Evolutionary conservation across 495 filamentous ascomycete species (phyloP).

Genomic region (Polyplosphaeria fusca): DNA sequence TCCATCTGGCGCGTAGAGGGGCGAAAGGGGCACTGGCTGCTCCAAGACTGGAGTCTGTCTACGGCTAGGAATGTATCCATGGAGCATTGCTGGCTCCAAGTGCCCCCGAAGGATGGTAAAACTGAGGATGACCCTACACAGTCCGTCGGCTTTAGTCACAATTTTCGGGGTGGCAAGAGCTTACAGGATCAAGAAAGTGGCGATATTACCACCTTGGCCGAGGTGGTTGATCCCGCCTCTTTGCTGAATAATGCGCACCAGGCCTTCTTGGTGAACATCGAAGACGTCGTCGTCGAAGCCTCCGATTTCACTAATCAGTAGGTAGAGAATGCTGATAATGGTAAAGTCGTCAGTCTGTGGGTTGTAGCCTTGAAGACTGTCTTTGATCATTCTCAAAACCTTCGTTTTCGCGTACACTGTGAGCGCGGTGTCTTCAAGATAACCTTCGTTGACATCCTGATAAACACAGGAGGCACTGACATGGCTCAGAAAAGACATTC

Average conservation of each 20-base stretch:
- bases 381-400: conserved; percentile 23
- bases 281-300: conserved; percentile 26
- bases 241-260: conserved; percentile 26
- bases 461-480: conserved; percentile 28
- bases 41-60: not conserved
- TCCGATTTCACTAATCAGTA: conserved; percentile 27
- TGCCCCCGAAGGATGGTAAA: conserved; percentile 23
- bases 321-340: conserved; percentile 27
- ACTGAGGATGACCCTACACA: conserved; percentile 12
- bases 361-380: conserved; percentile 14
- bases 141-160: not conserved
- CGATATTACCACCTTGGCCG: conserved; percentile 15
- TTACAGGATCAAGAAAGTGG: conserved; percentile 24
- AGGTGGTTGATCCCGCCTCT: conserved; percentile 22
- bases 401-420: conserved; percentile 31
- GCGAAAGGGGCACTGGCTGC: conserved; percentile 11
- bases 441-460: conserved; percentile 19
- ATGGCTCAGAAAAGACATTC: conserved; percentile 28
- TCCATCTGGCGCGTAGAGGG: conserved; percentile 16
- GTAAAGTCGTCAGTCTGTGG: conserved; percentile 25
- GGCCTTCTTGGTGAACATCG: conserved; percentile 25
- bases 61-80: conserved; percentile 18
- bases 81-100: conserved; percentile 20
- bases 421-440: conserved; percentile 22
- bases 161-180: not conserved